Percentiles rank a stretch among this genome's conserved stretches.
Conservation (phyloP, 2,329 filamentous ascomycete genomes). For the Hypoxylon sp. region DNA sequence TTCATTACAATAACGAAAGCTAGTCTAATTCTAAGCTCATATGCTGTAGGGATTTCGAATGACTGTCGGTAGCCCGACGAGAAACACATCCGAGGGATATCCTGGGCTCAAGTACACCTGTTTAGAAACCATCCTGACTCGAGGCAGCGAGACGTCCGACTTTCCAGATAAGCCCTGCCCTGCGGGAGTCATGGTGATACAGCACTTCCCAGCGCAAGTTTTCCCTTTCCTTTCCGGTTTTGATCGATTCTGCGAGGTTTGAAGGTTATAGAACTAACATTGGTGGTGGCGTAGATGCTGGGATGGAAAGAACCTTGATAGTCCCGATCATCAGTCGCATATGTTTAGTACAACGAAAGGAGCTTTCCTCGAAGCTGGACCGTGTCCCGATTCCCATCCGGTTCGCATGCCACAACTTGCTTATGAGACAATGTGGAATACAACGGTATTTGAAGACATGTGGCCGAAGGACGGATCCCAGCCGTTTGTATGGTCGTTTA, state of each 20-base stretch:
- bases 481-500: slow-evolving; percentile 40
- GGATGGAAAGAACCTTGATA: slow-evolving; percentile 18
- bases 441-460: slow-evolving; percentile 46
- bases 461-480: slow-evolving; percentile 44
- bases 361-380: slow-evolving; percentile 29
- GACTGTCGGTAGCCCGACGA: slow-evolving; percentile 47
- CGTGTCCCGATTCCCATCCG: slow-evolving; percentile 40
- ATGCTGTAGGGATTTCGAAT: slow-evolving; percentile 51
- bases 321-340: slow-evolving; percentile 24
- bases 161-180: slow-evolving; percentile 50
- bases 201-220: slow-evolving; percentile 48
- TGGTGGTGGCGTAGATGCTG: slow-evolving; percentile 17
- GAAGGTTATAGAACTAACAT: background rate
- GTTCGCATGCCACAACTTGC: slow-evolving; percentile 51
- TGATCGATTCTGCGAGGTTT: no score
- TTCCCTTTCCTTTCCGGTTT: no score
- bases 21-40: no score
- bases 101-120: slow-evolving; percentile 50
- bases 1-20: no score
- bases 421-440: slow-evolving; percentile 55
- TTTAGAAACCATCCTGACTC: slow-evolving; percentile 47
- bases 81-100: slow-evolving; percentile 33
- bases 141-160: slow-evolving; percentile 48
- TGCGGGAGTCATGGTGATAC: slow-evolving; percentile 51
- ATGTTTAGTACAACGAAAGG: slow-evolving; percentile 30